Base-by-base conservation (phyloP, 805 yeast species). In the Candida piceae region DNA sequence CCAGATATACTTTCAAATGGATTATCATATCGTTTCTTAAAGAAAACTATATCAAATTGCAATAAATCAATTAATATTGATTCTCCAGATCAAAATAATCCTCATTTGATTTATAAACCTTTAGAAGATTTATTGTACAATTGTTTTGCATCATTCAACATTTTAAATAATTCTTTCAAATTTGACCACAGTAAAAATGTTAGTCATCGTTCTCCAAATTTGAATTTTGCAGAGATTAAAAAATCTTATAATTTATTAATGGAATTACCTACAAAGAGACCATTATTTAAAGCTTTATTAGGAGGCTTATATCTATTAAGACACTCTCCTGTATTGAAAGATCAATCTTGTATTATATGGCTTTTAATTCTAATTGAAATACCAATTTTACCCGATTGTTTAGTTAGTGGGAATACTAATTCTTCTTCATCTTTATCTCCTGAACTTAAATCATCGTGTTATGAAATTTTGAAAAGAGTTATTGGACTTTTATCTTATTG, bases 381-480 rank as follows among this genome's bases (percentile, higher is more conserved):
- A 21, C 96, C 96, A 0, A 65, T 72, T 5, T 57, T 84, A 7
- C 60, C 70, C 6, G 62, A 67, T 16, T 70, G 80, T 8, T 59
- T 77, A 4, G 57, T 67, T 31, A 46, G 52, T 36, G 56, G 52
- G 0, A 53, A 51, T 30, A 39, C 41, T 15, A 34, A 45, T 1
- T 22, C 58, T 44, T 38, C 52, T 11, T 27, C 39, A 5, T 29
- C 38, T 18, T 47, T n/a, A n/a, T n/a, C 72, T 0, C 70, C 74
- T 0, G 84, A 76, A 45, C 66, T 81, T 16, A 70, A 72, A 41
- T 55, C 72, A 0, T 49, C 77, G 12, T 71, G 82, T n/a, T 80
- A 82, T 50, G 89, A 84, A 34, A 66, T 89, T 4, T 54, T 80
- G 17, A 84, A 84, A 52, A 66, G 88, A 27, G 62, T 76, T 2